These are phyloP conservation scores for Diaporthe vaccinii DNA, from an alignment of 2,329 filamentous ascomycete species.

Conservation along the genomic window DNA sequence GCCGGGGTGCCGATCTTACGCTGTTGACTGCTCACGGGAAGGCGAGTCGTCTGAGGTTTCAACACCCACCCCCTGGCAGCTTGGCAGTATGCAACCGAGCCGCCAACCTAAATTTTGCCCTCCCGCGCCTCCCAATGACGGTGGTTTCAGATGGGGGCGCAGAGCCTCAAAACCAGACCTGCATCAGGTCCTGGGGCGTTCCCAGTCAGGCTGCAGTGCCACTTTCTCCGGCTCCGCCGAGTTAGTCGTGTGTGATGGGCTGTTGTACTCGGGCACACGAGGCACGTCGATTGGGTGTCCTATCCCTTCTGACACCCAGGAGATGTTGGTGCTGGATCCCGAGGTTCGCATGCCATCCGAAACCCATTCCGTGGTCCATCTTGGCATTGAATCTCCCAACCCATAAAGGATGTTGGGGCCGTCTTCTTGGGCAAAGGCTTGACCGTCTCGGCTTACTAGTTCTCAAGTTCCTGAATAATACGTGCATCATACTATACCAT, in stretches of 20 bases:
- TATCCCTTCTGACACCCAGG: constrained; percentile 17
- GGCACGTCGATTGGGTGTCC: constrained; percentile 1
- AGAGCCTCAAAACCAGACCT: constrained; percentile 31
- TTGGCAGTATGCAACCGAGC: constrained; percentile 29
- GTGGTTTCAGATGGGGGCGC: constrained; percentile 9
- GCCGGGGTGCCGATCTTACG: constrained; percentile 26
- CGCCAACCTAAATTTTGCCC: constrained; percentile 3
- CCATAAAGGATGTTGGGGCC: constrained; percentile 18
- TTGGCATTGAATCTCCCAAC: constrained; percentile 23
- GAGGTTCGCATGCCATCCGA: constrained; percentile 21
- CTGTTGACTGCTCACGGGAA: constrained; percentile 6
- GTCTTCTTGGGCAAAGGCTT: constrained; percentile 15
- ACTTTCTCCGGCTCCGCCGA: constrained; percentile 18
- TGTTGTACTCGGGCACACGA: not conserved
- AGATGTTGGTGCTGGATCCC: not conserved
- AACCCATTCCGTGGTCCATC: constrained; percentile 12
- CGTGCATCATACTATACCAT: constrained; percentile 15
- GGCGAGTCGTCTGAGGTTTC: constrained; percentile 29
- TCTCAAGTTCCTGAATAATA: constrained; percentile 19
- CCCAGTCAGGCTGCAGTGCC: constrained; percentile 24
- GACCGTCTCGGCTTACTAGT: constrained; percentile 6
- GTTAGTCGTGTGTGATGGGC: not conserved
- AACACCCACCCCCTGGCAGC: constrained; percentile 27
- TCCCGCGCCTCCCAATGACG: not conserved
- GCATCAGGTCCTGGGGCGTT: constrained; percentile 17